Percentiles rank a stretch among this genome's conserved stretches.
These are phyloP conservation scores for Mallotus nudiflorus DNA, from an alignment of 345 rosid species.

Conservation along the genomic window DNA sequence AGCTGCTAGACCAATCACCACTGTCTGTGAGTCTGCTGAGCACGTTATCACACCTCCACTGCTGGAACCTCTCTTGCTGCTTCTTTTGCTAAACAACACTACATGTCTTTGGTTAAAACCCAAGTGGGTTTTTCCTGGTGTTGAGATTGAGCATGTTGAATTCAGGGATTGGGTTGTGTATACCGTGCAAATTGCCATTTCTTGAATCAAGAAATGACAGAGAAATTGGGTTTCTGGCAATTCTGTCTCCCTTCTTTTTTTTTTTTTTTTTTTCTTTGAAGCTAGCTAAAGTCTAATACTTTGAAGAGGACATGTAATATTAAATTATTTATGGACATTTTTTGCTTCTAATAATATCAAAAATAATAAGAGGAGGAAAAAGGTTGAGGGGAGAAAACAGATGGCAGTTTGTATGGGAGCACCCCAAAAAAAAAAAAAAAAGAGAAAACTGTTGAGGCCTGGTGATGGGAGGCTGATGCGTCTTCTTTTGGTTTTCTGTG, in stretches of 20 bases:
- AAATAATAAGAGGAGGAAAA: slow-evolving; percentile 33
- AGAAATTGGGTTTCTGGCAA: slow-evolving; percentile 21
- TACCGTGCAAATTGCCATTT: slow-evolving; percentile 74
- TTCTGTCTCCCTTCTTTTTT: no score
- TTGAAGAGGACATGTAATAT: no score
- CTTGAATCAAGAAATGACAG: not conserved
- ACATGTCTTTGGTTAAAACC: slow-evolving; percentile 48
- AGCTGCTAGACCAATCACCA: slow-evolving; percentile 91
- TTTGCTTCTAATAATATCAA: not conserved
- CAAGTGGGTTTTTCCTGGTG: slow-evolving; percentile 49
- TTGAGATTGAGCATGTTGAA: slow-evolving; percentile 62
- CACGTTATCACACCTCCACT: slow-evolving; percentile 56
- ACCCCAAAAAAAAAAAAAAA: no score
- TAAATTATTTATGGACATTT: not conserved
- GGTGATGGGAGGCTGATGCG: slow-evolving; percentile 42
- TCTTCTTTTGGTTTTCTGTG: slow-evolving; percentile 37
- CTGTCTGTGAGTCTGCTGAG: slow-evolving; percentile 51
- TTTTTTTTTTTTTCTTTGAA: not conserved
- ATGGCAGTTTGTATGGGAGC: slow-evolving; percentile 44
- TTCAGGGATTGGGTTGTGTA: slow-evolving; percentile 71
- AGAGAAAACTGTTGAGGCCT: slow-evolving; percentile 2
- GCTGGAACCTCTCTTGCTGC: slow-evolving; percentile 19
- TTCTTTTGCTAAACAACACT: slow-evolving; percentile 41
- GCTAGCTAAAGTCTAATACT: not conserved
- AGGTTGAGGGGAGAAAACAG: slow-evolving; percentile 33